Conservation (phyloP, 179 eudicot species). For the Pouteria campechiana region DNA sequence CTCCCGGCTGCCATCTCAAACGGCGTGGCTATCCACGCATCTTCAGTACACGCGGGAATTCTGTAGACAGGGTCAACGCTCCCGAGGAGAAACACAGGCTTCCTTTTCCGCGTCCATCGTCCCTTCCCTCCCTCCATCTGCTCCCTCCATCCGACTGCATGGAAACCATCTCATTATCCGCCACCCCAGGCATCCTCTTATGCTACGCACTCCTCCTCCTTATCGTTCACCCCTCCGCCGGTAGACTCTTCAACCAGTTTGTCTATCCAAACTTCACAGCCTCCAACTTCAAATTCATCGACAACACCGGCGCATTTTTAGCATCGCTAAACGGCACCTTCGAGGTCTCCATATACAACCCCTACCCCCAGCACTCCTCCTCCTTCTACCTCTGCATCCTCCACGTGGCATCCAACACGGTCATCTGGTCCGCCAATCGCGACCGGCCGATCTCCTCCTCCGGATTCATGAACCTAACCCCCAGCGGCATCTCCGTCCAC, state of each 20-base stretch:
- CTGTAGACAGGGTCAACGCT: too few species aligned
- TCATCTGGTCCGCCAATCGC: conserved; percentile 72
- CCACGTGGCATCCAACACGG: conserved; percentile 42
- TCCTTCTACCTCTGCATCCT: conserved; percentile 52
- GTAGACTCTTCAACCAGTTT: conserved; percentile 12
- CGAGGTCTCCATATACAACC: conserved; percentile 52
- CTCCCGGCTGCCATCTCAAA: too few species aligned
- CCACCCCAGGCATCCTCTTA: conserved; percentile 5
- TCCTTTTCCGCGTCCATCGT: too few species aligned
- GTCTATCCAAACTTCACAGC: conserved; percentile 49
- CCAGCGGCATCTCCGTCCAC: conserved; percentile 26
- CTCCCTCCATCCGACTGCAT: conserved; percentile 16
- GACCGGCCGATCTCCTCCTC: conserved; percentile 45
- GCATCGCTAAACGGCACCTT: conserved; percentile 39
- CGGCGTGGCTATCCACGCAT: too few species aligned
- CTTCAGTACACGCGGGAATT: too few species aligned
- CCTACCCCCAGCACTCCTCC: conserved; percentile 18
- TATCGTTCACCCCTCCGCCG: conserved; percentile 6
- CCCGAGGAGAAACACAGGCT: too few species aligned
- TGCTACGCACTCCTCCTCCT: too few species aligned
- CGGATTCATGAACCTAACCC: conserved; percentile 35
- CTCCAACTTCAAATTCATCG: conserved; percentile 32
- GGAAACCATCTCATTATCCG: conserved; percentile 16
- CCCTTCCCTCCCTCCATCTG: conserved; percentile 5
- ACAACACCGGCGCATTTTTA: conserved; percentile 40